Evolutionary conservation across 148 eudicot species (phyloP), one percentile per base, ranked within the genome.

Genomic region (Spergularia marina): DNA sequence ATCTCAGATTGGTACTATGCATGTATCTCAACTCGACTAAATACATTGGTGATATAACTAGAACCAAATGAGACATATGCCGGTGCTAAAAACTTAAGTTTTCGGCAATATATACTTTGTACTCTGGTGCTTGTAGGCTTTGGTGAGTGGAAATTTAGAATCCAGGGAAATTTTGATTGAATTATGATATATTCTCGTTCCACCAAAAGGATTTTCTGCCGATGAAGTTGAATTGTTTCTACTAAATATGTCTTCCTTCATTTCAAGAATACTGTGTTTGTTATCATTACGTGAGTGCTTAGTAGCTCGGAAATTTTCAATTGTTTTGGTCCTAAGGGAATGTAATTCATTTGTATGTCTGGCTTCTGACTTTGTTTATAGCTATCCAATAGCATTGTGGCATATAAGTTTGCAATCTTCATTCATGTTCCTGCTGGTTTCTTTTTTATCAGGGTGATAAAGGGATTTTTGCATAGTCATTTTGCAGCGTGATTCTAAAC

Each of bases 401-500:
- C 13, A 23, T 70, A 40, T 53, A 34, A 20, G 44, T 18, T 54
- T 71, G 54, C 70, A 14, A 17, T 54, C 59, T 55, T 68, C 23
- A 53, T 52, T 47, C 44, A 47, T 62, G 13, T 39, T 75, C 52
- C 17, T 60, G 72, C 55, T 80, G 41, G 55, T 68, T 79, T 70
- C 18, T 61, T 21, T 53, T 74, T 56, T 53, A 34, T 40, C 81
- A 65, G 83, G 78, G 44, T 12, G 68, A 53, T 69, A n/a, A 61
- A 71, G 63, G 56, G 36, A 70, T 12, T 34, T 18, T 40, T 41
- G 53, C 55, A 54, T 15, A 78, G 70, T 60, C 69, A 0, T 53
- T 39, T 59, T 30, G 67, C 13, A 6, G 66, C 77, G 76, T 18
- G 25, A 49, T 16, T 12, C 18, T 5, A 34, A 39, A 15, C 36